These are phyloP conservation scores for Suillus luteus DNA, from an alignment of 768 basidiomycete species.

Conservation along the genomic window DNA sequence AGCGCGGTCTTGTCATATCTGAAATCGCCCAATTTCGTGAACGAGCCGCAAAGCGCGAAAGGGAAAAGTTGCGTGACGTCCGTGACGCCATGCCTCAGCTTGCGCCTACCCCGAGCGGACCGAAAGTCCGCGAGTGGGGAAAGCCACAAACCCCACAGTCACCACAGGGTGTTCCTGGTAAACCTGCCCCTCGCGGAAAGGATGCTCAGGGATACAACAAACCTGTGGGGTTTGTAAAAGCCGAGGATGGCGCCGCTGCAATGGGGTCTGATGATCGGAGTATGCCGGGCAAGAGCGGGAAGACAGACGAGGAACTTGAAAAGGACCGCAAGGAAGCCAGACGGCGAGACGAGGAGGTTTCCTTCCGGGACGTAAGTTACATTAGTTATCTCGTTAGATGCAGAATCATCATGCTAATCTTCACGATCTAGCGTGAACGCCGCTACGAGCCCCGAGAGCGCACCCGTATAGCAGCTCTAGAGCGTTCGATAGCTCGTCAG, in stretches of 20 bases:
- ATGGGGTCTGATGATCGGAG: constrained; percentile 37
- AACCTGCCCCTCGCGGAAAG: constrained; percentile 56
- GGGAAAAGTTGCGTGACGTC: constrained; percentile 84
- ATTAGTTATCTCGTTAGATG: neutral
- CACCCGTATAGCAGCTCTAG: constrained; percentile 72
- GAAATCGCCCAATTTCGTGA: constrained; percentile 97
- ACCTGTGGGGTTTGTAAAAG: constrained; percentile 83
- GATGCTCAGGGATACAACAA: constrained; percentile 78
- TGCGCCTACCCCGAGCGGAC: constrained; percentile 59
- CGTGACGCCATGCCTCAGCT: constrained; percentile 54
- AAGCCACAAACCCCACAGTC: constrained; percentile 44
- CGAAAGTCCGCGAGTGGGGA: constrained; percentile 81
- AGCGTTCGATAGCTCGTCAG: constrained; percentile 75
- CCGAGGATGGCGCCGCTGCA: constrained; percentile 48
- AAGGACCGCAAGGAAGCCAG: constrained; percentile 75
- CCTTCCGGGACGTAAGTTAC: constrained; percentile 79
- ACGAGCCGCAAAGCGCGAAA: constrained; percentile 86
- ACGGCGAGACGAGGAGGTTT: constrained; percentile 77
- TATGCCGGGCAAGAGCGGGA: constrained; percentile 41
- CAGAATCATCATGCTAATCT: constrained; percentile 7
- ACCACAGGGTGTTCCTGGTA: constrained; percentile 37
- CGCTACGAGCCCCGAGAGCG: constrained; percentile 93
- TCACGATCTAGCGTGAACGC: constrained; percentile 71
- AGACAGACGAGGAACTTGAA: constrained; percentile 90
- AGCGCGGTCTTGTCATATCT: constrained; percentile 89